Evolutionary conservation across 2,329 filamentous ascomycete species (phyloP).

Genomic region (Fusarium udum): DNA sequence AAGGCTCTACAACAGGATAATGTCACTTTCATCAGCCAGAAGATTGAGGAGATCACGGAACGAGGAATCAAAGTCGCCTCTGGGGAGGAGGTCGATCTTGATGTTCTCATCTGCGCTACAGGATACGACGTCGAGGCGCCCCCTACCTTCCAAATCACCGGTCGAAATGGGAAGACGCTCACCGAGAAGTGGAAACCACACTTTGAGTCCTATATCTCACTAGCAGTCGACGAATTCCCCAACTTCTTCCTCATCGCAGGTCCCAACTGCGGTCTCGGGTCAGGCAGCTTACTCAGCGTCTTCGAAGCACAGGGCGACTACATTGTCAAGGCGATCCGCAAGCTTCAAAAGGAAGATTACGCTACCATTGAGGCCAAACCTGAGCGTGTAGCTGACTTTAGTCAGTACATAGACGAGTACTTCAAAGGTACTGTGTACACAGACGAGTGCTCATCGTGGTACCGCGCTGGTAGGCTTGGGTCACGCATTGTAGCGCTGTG

Average conservation of each 20-base stretch:
- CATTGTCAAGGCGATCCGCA: background rate
- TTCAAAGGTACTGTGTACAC: background rate
- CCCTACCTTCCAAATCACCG: accelerated
- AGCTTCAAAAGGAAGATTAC: background rate
- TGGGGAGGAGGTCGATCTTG: background rate
- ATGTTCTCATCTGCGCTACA: background rate
- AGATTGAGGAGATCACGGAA: background rate
- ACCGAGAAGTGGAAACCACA: background rate
- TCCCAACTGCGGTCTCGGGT: background rate
- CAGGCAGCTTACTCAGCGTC: background rate
- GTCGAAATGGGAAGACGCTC: background rate
- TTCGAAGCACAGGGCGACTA: background rate
- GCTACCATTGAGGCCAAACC: background rate
- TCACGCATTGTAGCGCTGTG: background rate
- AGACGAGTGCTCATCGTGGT: background rate
- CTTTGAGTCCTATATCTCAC: background rate
- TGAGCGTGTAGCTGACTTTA: background rate
- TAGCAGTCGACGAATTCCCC: background rate
- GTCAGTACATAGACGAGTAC: background rate
- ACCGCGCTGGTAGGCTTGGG: background rate
- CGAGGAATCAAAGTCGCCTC: background rate
- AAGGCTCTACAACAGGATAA: background rate
- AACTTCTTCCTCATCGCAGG: background rate
- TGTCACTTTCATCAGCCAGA: background rate
- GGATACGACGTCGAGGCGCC: background rate